Evolutionary conservation across 768 basidiomycete genomes (phyloP).

Genomic region (Termitomyces sp.): DNA sequence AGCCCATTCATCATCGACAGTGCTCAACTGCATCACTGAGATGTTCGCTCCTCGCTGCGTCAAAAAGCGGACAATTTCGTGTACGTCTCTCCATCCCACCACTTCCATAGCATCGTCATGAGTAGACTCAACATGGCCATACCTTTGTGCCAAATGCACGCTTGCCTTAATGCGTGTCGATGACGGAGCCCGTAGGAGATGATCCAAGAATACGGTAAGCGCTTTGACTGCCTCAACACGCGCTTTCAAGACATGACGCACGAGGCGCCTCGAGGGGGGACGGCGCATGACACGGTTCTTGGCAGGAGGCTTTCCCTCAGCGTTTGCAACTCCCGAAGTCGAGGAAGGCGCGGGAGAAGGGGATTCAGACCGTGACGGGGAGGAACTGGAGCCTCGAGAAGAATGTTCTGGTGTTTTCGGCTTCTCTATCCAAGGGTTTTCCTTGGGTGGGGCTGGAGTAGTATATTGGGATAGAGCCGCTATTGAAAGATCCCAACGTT

Average conservation of each 20-base stretch:
- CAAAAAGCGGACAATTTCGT: slow-evolving; percentile 72
- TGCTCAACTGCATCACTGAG: slow-evolving; percentile 38
- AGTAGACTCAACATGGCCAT: slow-evolving; percentile 37
- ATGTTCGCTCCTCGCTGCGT: slow-evolving; percentile 69
- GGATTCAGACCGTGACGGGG: slow-evolving; percentile 15
- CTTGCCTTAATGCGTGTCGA: slow-evolving; percentile 40
- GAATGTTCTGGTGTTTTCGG: slow-evolving; percentile 24
- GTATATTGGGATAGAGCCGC: slow-evolving; percentile 72
- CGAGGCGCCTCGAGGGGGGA: slow-evolving; percentile 76
- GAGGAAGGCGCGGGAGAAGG: slow-evolving; percentile 11
- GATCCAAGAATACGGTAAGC: slow-evolving; percentile 66
- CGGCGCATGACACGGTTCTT: slow-evolving; percentile 32
- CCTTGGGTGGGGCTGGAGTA: slow-evolving; percentile 57
- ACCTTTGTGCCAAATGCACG: slow-evolving; percentile 40
- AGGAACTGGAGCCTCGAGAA: slow-evolving; percentile 10
- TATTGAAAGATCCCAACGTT: slow-evolving; percentile 73
- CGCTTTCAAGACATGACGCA: slow-evolving; percentile 84
- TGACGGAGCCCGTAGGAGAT: slow-evolving; percentile 39
- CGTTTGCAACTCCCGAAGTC: slow-evolving; percentile 7
- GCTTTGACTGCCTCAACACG: slow-evolving; percentile 79
- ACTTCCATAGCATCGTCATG: slow-evolving; percentile 20
- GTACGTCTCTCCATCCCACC: slow-evolving; percentile 57
- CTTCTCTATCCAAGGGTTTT: slow-evolving; percentile 67
- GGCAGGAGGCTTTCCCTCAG: slow-evolving; percentile 35
- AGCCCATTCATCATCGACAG: slow-evolving; percentile 65